Evolutionary conservation across 768 basidiomycete species (phyloP).

Genomic region (Boletus insuetus): DNA sequence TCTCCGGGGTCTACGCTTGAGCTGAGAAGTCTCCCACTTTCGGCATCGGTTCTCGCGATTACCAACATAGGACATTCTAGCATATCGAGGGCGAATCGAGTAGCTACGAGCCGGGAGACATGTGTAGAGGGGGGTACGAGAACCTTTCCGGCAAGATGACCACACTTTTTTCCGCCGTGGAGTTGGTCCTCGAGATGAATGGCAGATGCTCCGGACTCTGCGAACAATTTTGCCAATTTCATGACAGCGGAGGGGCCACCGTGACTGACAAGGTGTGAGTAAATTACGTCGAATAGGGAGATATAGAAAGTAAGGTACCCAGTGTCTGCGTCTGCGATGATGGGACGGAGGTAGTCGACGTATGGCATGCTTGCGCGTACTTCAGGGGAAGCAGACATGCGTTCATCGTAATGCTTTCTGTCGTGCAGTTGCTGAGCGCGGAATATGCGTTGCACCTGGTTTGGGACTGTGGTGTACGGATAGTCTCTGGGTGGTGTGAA

Average conservation of each 20-base stretch:
- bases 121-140: slow-evolving; percentile 89
- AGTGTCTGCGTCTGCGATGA: slow-evolving; percentile 93
- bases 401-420: slow-evolving; percentile 88
- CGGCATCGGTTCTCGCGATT: slow-evolving; percentile 91
- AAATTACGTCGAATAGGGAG: not conserved
- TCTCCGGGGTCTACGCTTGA: slow-evolving; percentile 81
- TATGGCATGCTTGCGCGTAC: slow-evolving; percentile 70
- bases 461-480: slow-evolving; percentile 94
- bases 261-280: slow-evolving; percentile 50
- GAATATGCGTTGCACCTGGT: slow-evolving; percentile 89
- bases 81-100: slow-evolving; percentile 89
- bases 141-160: slow-evolving; percentile 89
- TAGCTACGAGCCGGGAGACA: slow-evolving; percentile 76
- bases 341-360: slow-evolving; percentile 86
- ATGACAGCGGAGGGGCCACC: slow-evolving; percentile 92
- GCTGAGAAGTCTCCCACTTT: slow-evolving; percentile 80
- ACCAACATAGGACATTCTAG: slow-evolving; percentile 84
- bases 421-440: slow-evolving; percentile 92
- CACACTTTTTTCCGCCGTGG: slow-evolving; percentile 94
- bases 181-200: slow-evolving; percentile 95
- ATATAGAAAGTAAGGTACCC: slow-evolving; percentile 50
- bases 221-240: slow-evolving; percentile 92
- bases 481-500: slow-evolving; percentile 61
- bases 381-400: slow-evolving; percentile 61
- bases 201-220: slow-evolving; percentile 89